Conservation (phyloP, 2,329 filamentous ascomycete genomes). For the Arthrobotrys sphaeroides region DNA sequence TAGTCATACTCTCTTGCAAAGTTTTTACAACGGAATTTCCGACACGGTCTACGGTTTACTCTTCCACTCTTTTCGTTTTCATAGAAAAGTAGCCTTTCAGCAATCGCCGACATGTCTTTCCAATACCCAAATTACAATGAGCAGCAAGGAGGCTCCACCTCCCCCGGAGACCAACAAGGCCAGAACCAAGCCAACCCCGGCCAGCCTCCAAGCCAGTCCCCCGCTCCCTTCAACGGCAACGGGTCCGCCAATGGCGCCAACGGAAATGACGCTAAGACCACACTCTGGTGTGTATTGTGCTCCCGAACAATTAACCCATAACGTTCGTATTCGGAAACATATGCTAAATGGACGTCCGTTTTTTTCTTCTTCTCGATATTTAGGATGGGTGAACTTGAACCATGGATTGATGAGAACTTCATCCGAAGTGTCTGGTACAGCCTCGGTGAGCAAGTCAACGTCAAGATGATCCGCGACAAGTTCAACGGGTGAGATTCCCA, state of each 20-base stretch:
- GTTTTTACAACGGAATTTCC: constrained; percentile 39
- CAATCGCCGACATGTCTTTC: constrained; percentile 56
- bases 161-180: constrained; percentile 56
- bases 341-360: constrained; percentile 6
- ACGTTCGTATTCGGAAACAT: neutral
- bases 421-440: constrained; percentile 94
- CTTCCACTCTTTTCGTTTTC: constrained; percentile 50
- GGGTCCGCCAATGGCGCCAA: constrained; percentile 56
- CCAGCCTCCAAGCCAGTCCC: constrained; percentile 56
- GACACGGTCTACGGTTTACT: constrained; percentile 25
- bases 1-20: constrained; percentile 28
- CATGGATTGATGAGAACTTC: constrained; percentile 99
- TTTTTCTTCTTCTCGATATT: constrained; percentile 3
- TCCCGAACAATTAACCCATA: neutral
- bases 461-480: constrained; percentile 99
- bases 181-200: constrained; percentile 52
- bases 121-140: constrained; percentile 54
- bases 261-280: constrained; percentile 57
- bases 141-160: constrained; percentile 57
- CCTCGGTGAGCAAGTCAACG: constrained; percentile 92
- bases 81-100: constrained; percentile 44
- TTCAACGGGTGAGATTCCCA: constrained; percentile 82
- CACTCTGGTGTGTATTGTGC: constrained; percentile 56
- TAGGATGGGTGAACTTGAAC: constrained; percentile 99
- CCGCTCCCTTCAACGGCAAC: constrained; percentile 57